These are phyloP conservation scores for Cladosporium sphaerospermum DNA, from an alignment of 2,329 filamentous ascomycete species.

Conservation along the genomic window DNA sequence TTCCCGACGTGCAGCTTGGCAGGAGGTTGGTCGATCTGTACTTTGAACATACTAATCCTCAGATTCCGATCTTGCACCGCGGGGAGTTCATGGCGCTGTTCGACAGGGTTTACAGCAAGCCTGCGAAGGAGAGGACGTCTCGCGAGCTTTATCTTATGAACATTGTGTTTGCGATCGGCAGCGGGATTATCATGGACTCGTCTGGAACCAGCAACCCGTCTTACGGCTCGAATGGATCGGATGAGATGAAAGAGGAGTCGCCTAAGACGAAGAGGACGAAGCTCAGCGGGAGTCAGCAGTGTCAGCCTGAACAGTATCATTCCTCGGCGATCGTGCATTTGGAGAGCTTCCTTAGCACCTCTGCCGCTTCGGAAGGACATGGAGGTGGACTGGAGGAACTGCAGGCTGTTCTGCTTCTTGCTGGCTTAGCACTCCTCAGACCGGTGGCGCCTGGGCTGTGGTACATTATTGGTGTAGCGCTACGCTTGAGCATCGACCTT, in stretches of 20 bases:
- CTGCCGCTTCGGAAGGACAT: slow-evolving; percentile 57
- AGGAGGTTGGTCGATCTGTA: slow-evolving; percentile 71
- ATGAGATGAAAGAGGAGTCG: slow-evolving; percentile 18
- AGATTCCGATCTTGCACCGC: slow-evolving; percentile 86
- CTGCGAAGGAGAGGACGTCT: slow-evolving; percentile 61
- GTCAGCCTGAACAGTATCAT: slow-evolving; percentile 91
- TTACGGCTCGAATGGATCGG: slow-evolving; percentile 25
- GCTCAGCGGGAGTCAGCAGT: slow-evolving; percentile 43
- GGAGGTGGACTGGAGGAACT: slow-evolving; percentile 89
- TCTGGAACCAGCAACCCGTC: slow-evolving; percentile 30
- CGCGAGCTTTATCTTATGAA: slow-evolving; percentile 90
- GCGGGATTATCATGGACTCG: slow-evolving; percentile 75
- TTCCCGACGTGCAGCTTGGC: slow-evolving; percentile 72
- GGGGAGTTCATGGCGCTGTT: slow-evolving; percentile 86
- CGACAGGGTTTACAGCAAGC: slow-evolving; percentile 68
- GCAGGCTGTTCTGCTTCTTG: slow-evolving; percentile 84
- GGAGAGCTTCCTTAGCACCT: slow-evolving; percentile 72
- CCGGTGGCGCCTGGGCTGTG: slow-evolving; percentile 90
- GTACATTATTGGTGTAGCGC: slow-evolving; percentile 95
- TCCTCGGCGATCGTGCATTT: slow-evolving; percentile 89
- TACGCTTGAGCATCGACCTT: slow-evolving; percentile 82
- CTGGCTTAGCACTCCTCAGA: slow-evolving; percentile 82
- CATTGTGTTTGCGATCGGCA: slow-evolving; percentile 94
- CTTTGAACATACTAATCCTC: slow-evolving; percentile 93
- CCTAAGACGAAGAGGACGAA: slow-evolving; percentile 44